Base-by-base conservation (phyloP, 257 asterid species). In the Penstemon barbatus region DNA sequence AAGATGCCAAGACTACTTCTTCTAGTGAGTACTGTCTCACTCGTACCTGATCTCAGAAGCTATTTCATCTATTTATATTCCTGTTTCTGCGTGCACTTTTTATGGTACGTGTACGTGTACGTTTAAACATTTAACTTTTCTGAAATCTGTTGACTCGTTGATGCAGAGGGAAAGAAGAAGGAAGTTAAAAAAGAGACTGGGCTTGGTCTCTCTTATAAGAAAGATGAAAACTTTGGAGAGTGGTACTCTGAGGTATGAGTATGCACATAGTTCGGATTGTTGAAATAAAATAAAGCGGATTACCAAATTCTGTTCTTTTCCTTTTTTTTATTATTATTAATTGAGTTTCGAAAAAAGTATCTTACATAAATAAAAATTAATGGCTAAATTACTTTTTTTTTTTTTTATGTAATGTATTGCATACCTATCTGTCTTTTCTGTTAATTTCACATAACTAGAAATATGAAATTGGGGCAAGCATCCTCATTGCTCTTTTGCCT, bases 151-250 rank as follows among this genome's bases (percentile, higher is more conserved):
- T 15, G 8, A 12, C 51, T 46, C 9, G 51, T 49, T 9, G 12
- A 25, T 69, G 75, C 77, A 84, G 95, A 84, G 89, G 95, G 96
- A 43, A 89, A 87, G 77, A 87, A 63, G 57, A 61, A 92, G 81
- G 96, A 90, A 81, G 98, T 88, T 71, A 92, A 92, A 74, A 92
- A 92, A 58, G 98, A 92, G 89, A 92, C 98, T 5, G 96, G 97
- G 58, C 83, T 92, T 3, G 97, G 98, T 60, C 92, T 93, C 63
- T 81, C 97, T 57, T 56, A 75, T 76, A 93, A 90, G 84, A 93
- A 93, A 64, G 97, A 90, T 81, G 93, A 84, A 8, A 93, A 93
- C 77, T 90, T 93, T 68, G 99, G 99, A 41, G 96, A 90, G 80
- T 93, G 99, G 99, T 93, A 93, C 81, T 93, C 99, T 18, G 99